Conservation (phyloP, 176 grass and related monocot species). For the Raddia distichophylla region DNA sequence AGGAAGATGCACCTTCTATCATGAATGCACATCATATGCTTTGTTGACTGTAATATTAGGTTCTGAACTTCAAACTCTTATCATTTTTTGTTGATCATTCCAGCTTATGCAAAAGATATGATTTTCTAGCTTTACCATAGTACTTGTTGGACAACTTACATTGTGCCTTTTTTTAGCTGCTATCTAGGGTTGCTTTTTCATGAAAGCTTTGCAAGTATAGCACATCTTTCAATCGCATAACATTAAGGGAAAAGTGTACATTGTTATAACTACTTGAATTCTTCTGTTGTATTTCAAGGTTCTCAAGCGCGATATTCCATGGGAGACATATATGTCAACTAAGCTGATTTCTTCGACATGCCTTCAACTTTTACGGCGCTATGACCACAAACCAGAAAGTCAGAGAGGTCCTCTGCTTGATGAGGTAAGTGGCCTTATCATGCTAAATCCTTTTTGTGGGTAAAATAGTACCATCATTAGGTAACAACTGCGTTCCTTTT, state of each 20-base stretch:
- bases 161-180: constrained; percentile 16
- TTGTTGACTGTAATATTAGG: not conserved
- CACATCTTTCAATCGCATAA: constrained; percentile 7
- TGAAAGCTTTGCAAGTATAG: not conserved
- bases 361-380: constrained; percentile 80
- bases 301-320: constrained; percentile 97
- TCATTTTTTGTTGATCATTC: not conserved
- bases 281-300: constrained; percentile 65
- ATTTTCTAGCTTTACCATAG: not conserved
- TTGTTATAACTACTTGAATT: constrained; percentile 21
- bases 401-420: constrained; percentile 82
- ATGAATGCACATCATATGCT: not conserved
- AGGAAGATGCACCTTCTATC: not conserved
- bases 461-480: not conserved
- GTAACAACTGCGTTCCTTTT: not conserved
- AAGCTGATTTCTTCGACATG: constrained; percentile 85
- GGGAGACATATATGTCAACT: constrained; percentile 93
- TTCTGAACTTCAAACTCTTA: not conserved
- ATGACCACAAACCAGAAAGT: constrained; percentile 80
- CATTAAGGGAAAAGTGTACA: not conserved
- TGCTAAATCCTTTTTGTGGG: not conserved
- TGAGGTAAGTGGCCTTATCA: constrained; percentile 62
- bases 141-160: not conserved
- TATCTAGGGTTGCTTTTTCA: not conserved
- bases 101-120: not conserved